These are phyloP conservation scores for Rhodotorula sp. DNA, from an alignment of 1,284 basidiomycete species.

Conservation along the genomic window DNA sequence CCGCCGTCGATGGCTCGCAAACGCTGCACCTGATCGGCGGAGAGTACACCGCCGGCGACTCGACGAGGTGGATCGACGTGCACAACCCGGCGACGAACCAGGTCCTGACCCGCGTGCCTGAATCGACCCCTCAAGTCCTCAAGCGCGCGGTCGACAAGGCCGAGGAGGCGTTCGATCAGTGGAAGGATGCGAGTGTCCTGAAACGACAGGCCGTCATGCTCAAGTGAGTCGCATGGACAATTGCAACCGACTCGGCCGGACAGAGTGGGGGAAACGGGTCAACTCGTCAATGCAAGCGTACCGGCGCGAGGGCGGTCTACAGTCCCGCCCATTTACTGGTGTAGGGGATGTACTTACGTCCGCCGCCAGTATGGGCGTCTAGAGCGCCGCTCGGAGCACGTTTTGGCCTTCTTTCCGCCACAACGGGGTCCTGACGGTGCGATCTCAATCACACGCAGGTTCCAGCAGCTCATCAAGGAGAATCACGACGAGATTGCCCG, in stretches of 20 bases:
- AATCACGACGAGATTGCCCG: slow-evolving; percentile 52
- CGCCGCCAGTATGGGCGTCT: not conserved
- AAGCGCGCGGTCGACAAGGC: slow-evolving; percentile 80
- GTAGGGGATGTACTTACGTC: too few species aligned
- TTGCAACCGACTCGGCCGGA: not conserved
- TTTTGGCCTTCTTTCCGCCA: too few species aligned
- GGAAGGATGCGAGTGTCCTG: slow-evolving; percentile 82
- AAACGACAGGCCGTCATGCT: slow-evolving; percentile 84
- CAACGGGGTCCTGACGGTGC: not conserved
- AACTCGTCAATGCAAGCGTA: not conserved
- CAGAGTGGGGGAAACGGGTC: not conserved
- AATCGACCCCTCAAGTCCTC: slow-evolving; percentile 81
- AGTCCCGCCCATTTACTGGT: too few species aligned
- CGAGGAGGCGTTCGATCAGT: slow-evolving; percentile 81
- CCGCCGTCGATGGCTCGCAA: slow-evolving; percentile 17
- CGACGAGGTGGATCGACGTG: slow-evolving; percentile 40
- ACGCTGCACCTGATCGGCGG: slow-evolving; percentile 42
- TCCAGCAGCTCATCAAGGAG: slow-evolving; percentile 50
- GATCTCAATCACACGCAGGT: slow-evolving; percentile 32
- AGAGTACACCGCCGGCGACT: slow-evolving; percentile 35
- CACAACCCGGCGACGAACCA: slow-evolving; percentile 53
- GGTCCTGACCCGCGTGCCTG: slow-evolving; percentile 80
- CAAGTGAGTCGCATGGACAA: slow-evolving; percentile 60
- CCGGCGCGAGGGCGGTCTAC: too few species aligned
- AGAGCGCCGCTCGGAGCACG: not conserved